Base-by-base conservation (phyloP, 2,329 filamentous ascomycete species). In the Aureobasidium sp. region DNA sequence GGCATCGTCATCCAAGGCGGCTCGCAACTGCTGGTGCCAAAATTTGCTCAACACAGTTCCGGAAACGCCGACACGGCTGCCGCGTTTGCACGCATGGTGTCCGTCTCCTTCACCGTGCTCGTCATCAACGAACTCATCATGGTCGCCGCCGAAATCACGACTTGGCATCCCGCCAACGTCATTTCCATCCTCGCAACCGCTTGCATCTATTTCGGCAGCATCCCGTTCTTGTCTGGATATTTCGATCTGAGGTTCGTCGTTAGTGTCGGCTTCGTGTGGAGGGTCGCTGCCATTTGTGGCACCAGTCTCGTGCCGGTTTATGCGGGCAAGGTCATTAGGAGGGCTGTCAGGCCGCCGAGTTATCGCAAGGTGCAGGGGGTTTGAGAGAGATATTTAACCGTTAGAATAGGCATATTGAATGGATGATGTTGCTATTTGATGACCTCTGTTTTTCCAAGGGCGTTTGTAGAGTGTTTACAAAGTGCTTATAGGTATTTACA, bases 141-240 rank as follows among this genome's bases (percentile, higher is more conserved):
- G 94, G 93, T 97, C 2, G 91, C 90, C 3, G 88, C 95, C 55
- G 88, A 95, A 66, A 88, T 98, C 62, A 95, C 89, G 3, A 98
- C 93, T 0, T 98, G 93, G 93, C 93, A 97, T 69, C 86, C 86
- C 34, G 77, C 91, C 57, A 97, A 97, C 90, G 84, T 95, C 52
- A 73, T 88, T 48, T 85, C 79, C 60, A 86, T 97, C 56, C 64
- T 95, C 5, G 90, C 88, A 12, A 98, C 93, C 0, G 84, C 87
- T 39, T 67, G 85, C 24, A 68, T 91, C n/a, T 98, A 88, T 64
- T 75, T 90, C 22, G 88, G 82, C 3, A 89, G 83, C 34, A 76
- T 97, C 17, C 93, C 93, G 2, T 95, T 96, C 62, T 70, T 98
- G 19, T 86, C 85, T 2, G 78, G 78, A n/a, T 97, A 97, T 67